Evolutionary conservation across 805 yeast species (phyloP), one percentile per base, ranked within the genome.

Genomic region (Scheffersomyces amazonensis): DNA sequence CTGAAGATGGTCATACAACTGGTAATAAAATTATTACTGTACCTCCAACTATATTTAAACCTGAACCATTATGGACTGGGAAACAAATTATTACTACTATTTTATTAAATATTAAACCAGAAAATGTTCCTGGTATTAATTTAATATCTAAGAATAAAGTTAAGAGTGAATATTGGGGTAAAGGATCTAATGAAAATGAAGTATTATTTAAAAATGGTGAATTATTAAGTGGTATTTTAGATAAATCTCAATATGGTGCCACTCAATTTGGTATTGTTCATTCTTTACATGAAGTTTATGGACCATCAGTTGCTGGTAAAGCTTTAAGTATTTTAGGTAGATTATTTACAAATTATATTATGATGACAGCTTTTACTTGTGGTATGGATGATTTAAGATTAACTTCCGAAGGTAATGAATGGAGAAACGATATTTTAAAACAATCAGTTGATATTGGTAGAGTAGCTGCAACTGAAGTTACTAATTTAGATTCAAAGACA

Each of bases 311-410:
- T 53, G 96, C 98, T 16, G 96, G 97, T 43, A 83, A 86, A 56
- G 76, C 93, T 5, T 71, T 93, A 34, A 84, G 95, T 35, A 95
- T 91, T n/a, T 74, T 93, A 44, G 98, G 99, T 47, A 78, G 99
- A 54, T 73, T 93, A 39, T 91, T 95, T 69, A 95, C 99, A 16
- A 88, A 87, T 62, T 93, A 88, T 63, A 89, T 84, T 55, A 90
- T 84, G 78, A 76, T 80, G 69, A 85, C 87, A 41, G 98, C 96
- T 1, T 87, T 93, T 59, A 93, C 99, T 6, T 93, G 99, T 81
- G 99, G 99, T 76, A 95, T 93, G 99, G 99, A 93, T 62, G 99
- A 93, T 70, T 74, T 93, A 62, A 80, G 96, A 60, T 75, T 95
- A 50, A 93, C 98, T 16, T 78, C 64, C 3, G 96, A 87, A 52